Percentiles rank a stretch among this genome's conserved stretches.
Evolutionary conservation across 106 monocot species (phyloP).

Genomic region (Dendrobium chrysotoxum): DNA sequence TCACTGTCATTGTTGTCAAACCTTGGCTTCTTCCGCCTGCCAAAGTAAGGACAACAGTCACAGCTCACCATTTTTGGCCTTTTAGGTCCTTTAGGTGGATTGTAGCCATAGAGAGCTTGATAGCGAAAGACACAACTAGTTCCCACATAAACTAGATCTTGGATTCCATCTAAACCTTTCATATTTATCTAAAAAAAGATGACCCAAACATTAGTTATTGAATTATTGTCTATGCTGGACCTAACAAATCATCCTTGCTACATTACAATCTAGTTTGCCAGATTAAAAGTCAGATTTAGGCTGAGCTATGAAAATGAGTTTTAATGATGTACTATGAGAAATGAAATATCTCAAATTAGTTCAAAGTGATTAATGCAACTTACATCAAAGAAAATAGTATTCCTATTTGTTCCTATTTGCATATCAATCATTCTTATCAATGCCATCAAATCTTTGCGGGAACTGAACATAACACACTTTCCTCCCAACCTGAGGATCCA

Average conservation of each 20-base stretch:
- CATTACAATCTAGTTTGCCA: background rate
- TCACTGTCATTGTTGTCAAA: constrained; percentile 21
- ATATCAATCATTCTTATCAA: constrained; percentile 76
- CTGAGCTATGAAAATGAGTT: too few relatives aligned
- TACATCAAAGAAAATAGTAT: constrained; percentile 93
- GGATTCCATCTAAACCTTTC: constrained; percentile 95
- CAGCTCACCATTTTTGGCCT: constrained; percentile 87
- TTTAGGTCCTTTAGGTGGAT: constrained; percentile 76
- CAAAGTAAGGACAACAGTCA: constrained; percentile 84
- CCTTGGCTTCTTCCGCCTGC: constrained; percentile 64
- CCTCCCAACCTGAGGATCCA: constrained; percentile 85
- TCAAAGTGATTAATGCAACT: constrained; percentile 8
- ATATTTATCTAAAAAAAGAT: constrained; percentile 63
- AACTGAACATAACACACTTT: constrained; percentile 91
- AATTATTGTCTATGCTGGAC: too few relatives aligned
- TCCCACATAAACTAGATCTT: constrained; percentile 93
- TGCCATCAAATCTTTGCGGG: constrained; percentile 88
- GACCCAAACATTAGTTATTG: background rate
- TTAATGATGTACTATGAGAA: too few relatives aligned
- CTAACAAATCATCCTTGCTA: too few relatives aligned
- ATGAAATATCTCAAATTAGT: background rate
- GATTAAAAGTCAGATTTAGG: background rate
- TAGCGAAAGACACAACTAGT: constrained; percentile 88
- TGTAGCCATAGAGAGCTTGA: constrained; percentile 85
- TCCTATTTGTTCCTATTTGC: constrained; percentile 91